Percentiles rank a stretch among this genome's conserved stretches.
These are phyloP conservation scores for Boletus patriciae DNA, from an alignment of 768 basidiomycete species.

Conservation along the genomic window DNA sequence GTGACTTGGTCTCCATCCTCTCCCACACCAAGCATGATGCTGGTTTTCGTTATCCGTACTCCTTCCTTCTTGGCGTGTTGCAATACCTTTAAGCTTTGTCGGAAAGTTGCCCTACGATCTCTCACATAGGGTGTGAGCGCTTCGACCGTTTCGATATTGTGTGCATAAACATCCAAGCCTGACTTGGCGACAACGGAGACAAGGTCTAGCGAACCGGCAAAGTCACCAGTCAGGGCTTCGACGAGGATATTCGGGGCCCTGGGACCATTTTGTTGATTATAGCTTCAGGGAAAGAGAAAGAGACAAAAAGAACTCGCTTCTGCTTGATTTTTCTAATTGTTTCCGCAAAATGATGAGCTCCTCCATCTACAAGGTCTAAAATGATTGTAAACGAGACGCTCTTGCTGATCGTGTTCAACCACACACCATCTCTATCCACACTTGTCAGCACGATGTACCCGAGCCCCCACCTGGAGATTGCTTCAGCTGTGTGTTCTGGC, in stretches of 20 bases:
- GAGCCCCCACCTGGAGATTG: conserved; percentile 95
- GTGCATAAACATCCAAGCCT: conserved; percentile 96
- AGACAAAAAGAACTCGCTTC: conserved; percentile 55
- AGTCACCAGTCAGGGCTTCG: conserved; percentile 95
- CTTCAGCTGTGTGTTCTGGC: conserved; percentile 97
- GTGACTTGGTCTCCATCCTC: conserved; percentile 82
- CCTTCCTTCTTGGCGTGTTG: conserved; percentile 82
- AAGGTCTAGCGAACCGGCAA: conserved; percentile 72
- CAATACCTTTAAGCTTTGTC: conserved; percentile 78
- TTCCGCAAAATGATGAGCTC: conserved; percentile 91
- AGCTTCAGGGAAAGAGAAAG: neutral
- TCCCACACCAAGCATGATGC: conserved; percentile 97
- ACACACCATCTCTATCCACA: conserved; percentile 92
- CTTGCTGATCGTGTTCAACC: neutral
- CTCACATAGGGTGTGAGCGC: conserved; percentile 92
- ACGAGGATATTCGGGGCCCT: conserved; percentile 96
- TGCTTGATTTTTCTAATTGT: conserved; percentile 95
- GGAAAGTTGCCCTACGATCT: conserved; percentile 89
- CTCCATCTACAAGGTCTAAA: conserved; percentile 87
- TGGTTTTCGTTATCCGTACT: conserved; percentile 92
- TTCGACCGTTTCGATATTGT: conserved; percentile 97
- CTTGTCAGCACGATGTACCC: conserved; percentile 97
- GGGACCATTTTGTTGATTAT: conserved; percentile 3
- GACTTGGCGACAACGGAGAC: conserved; percentile 86
- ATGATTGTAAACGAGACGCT: conserved; percentile 1